Evolutionary conservation across 1,284 basidiomycete genomes (phyloP).

Genomic region (Apiotrichum laibachii): DNA sequence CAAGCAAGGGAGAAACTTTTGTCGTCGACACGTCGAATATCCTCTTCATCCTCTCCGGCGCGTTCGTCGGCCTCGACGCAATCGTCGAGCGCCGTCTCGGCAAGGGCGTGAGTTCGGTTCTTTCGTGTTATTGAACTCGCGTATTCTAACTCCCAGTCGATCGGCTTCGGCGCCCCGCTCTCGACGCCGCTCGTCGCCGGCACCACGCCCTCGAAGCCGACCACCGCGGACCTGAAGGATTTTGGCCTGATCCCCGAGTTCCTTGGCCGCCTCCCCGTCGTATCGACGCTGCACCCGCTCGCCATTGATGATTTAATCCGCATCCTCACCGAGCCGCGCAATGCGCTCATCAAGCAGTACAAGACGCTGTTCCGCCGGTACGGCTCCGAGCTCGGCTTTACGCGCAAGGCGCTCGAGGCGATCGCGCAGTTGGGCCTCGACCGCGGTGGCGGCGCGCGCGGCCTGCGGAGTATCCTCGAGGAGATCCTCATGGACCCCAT

Average conservation of each 20-base stretch:
- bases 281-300: slow-evolving; percentile 76
- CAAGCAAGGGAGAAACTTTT: slow-evolving; percentile 46
- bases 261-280: slow-evolving; percentile 80
- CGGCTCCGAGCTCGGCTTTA: slow-evolving; percentile 50
- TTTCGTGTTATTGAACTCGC: slow-evolving; percentile 4
- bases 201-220: slow-evolving; percentile 37
- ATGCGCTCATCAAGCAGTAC: slow-evolving; percentile 87
- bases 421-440: slow-evolving; percentile 74
- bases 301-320: slow-evolving; percentile 72
- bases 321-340: slow-evolving; percentile 86
- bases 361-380: slow-evolving; percentile 63
- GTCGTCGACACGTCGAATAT: slow-evolving; percentile 65
- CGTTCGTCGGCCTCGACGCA: slow-evolving; percentile 86
- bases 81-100: slow-evolving; percentile 73
- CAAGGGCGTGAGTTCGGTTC: slow-evolving; percentile 65
- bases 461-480: slow-evolving; percentile 86
- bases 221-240: slow-evolving; percentile 67
- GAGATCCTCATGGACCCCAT: slow-evolving; percentile 79
- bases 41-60: slow-evolving; percentile 85
- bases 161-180: slow-evolving; percentile 77
- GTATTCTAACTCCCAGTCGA: slow-evolving; percentile 68
- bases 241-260: slow-evolving; percentile 96
- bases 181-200: slow-evolving; percentile 28
- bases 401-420: slow-evolving; percentile 54
- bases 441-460: slow-evolving; percentile 83